These are phyloP conservation scores for Monilinia polystroma DNA, from an alignment of 2,329 filamentous ascomycete genomes.

Conservation along the genomic window DNA sequence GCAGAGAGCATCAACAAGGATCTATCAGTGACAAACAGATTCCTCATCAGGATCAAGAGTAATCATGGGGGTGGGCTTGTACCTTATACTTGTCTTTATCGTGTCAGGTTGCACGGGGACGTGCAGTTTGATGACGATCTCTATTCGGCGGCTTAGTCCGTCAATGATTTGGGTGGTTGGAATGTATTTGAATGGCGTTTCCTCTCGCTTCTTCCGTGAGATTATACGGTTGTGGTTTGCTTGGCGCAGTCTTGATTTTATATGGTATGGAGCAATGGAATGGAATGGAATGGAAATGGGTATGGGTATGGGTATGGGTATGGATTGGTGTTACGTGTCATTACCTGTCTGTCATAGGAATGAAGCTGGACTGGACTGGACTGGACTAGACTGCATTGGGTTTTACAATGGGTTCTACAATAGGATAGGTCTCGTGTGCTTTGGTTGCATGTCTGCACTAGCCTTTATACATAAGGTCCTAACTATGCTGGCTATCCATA, in stretches of 20 bases:
- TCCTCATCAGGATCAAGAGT: slow-evolving; percentile 55
- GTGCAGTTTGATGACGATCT: neutral
- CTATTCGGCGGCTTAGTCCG: neutral
- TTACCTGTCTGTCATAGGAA: slow-evolving; percentile 2
- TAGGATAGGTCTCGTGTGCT: neutral
- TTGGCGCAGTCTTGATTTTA: neutral
- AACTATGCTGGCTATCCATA: too few species aligned
- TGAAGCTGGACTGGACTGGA: neutral
- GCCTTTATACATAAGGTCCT: too few species aligned
- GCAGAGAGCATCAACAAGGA: slow-evolving; percentile 23
- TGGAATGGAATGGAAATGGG: neutral
- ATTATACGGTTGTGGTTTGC: neutral
- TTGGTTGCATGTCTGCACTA: neutral
- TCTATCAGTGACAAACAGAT: slow-evolving; percentile 47
- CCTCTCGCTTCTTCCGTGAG: neutral
- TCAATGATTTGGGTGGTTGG: neutral
- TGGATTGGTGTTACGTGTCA: neutral
- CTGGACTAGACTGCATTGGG: neutral
- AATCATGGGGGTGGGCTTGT: slow-evolving; percentile 54
- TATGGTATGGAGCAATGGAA: slow-evolving; percentile 8
- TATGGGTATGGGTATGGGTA: neutral
- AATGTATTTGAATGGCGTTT: neutral
- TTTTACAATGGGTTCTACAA: neutral
- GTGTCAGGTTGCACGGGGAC: slow-evolving; percentile 56
- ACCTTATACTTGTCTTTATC: slow-evolving; percentile 65